Conservation (phyloP, 768 basidiomycete genomes). For the Tulasnella sp. region DNA sequence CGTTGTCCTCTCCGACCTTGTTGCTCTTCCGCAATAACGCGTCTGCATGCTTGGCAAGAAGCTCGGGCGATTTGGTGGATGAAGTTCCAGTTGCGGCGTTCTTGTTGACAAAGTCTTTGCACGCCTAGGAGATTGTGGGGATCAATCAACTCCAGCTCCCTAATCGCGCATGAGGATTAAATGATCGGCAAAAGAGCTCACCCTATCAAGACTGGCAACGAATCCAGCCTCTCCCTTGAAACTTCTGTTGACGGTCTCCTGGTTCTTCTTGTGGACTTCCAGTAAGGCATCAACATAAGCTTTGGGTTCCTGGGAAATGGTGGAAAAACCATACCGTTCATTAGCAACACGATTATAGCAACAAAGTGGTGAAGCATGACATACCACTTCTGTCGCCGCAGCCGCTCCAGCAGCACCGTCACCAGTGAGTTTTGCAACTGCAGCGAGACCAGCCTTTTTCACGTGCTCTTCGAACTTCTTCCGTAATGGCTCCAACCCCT, state of each 20-base stretch:
- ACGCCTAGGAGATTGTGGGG: conserved; percentile 46
- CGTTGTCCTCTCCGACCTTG: conserved; percentile 86
- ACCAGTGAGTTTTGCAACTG: conserved; percentile 60
- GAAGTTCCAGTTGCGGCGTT: conserved; percentile 85
- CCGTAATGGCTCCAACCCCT: conserved; percentile 82
- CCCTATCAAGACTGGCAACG: conserved; percentile 73
- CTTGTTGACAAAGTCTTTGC: conserved; percentile 87
- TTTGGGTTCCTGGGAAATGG: conserved; percentile 57
- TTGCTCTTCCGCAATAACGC: conserved; percentile 85
- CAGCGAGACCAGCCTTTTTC: conserved; percentile 75
- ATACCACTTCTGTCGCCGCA: conserved; percentile 43
- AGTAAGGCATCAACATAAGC: conserved; percentile 88
- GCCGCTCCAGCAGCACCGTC: conserved; percentile 43
- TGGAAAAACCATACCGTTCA: background rate
- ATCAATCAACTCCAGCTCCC: background rate
- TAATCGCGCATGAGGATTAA: background rate
- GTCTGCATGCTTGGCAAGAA: conserved; percentile 88
- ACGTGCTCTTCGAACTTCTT: conserved; percentile 94
- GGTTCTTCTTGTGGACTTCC: conserved; percentile 86
- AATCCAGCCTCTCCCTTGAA: conserved; percentile 92
- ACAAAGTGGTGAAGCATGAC: conserved; percentile 10
- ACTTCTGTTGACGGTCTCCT: conserved; percentile 74
- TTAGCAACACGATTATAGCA: background rate
- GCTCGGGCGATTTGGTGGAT: conserved; percentile 77
- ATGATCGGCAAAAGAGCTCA: conserved; percentile 19